phyloP scores from a whole-genome alignment of 345 rosid genomes.

The Triadica sebifera region DNA sequence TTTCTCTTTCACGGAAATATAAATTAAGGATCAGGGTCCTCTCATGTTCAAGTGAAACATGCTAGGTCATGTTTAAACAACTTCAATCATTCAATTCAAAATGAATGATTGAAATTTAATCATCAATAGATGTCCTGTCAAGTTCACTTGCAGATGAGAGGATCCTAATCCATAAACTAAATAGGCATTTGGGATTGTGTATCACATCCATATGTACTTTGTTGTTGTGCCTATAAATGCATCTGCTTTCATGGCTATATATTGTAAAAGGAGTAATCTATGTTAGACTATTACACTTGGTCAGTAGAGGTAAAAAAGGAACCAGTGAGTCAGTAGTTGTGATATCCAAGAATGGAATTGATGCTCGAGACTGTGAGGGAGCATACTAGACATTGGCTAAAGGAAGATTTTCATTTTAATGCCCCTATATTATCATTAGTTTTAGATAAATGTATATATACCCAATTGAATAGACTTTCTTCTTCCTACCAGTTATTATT shows the following conservation, averaged over 20 bases:
- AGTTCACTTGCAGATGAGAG: not conserved
- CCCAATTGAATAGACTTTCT: not conserved
- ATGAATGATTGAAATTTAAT: not conserved
- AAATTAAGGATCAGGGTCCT: not conserved
- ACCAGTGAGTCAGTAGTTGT: not conserved
- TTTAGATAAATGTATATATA: not conserved
- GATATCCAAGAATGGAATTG: not conserved
- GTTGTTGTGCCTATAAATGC: not conserved
- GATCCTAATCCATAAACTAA: not conserved
- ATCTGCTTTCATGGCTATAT: not conserved
- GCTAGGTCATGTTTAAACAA: not conserved
- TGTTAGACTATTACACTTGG: not conserved
- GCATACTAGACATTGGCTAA: not conserved
- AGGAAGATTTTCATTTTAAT: too few species aligned
- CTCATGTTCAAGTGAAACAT: not conserved
- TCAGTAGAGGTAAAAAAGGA: not conserved
- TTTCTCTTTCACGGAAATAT: slow-evolving; percentile 5
- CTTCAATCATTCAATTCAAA: not conserved
- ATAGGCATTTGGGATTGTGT: not conserved
- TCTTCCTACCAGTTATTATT: not conserved
- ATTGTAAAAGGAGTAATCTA: not conserved
- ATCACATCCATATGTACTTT: not conserved
- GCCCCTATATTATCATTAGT: not conserved
- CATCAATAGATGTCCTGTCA: too few species aligned
- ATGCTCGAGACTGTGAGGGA: not conserved